Base-by-base conservation (phyloP, 2,329 filamentous ascomycete species). In the Neopestalotiopsis sp. region DNA sequence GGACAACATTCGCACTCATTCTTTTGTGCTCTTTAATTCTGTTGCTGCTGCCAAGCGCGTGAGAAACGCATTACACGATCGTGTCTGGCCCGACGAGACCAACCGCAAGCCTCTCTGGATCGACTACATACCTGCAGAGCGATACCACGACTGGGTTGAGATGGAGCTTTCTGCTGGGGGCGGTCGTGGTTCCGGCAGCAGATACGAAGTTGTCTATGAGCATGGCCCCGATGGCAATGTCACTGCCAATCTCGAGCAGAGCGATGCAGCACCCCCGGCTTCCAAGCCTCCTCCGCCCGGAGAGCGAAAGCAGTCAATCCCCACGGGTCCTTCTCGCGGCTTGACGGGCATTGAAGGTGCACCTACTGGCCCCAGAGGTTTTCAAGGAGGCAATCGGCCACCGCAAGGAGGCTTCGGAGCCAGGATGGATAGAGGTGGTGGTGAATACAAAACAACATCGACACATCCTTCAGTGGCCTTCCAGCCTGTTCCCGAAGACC, bases 1-100 rank as follows among this genome's bases (percentile, higher is more conserved):
- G 52, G 95, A 98, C 78, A 85, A 87, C 40, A 93, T 98, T 75
- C 91, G 93, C 72, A 97, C 95, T 0, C 96, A 99, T 78, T 94
- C 94, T 9, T 93, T 98, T 76, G 92, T 91, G 49, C 83, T 89
- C 30, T 95, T 98, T 78, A 83, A 84, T 59, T 91, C 85, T 60
- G 83, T 90, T 10, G 84, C 90, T 2, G 91, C 92, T 3, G 96
- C 96, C 4, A 90, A 91, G 0, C 88, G 94, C 28, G 94, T 93
- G 9, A 92, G 95, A 63, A 87, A 89, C 10, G 87, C 88, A 2
- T 84, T 98, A 2, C 95, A 99, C 80, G 89, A 90, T 69, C 88
- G 87, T 28, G 88, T 94, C 45, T 98, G 95, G 94, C 95, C 95
- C 0, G 89, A 94, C 69, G 95, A 98, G 81, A 90, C 91, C 69